Evolutionary conservation across 116 monocot genomes (phyloP).

Genomic region (Zostera marina): DNA sequence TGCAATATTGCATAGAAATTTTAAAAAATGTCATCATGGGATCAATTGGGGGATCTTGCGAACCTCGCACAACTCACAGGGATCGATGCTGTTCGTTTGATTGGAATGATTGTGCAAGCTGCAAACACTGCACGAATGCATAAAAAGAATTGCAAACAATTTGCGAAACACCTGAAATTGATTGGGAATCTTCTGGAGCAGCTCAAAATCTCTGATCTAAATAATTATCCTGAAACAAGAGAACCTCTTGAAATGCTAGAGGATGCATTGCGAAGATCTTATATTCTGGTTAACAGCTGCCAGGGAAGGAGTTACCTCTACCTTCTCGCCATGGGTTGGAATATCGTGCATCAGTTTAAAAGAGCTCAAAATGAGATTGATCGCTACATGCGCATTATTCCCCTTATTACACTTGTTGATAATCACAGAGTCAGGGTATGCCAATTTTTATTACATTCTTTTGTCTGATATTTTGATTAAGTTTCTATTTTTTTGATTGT

Average conservation of each 20-base stretch:
- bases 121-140: slow-evolving; percentile 80
- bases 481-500: not conserved
- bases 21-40: slow-evolving; percentile 39
- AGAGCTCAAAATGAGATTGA: slow-evolving; percentile 68
- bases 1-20: not conserved
- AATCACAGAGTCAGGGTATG: slow-evolving; percentile 49
- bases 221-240: slow-evolving; percentile 83
- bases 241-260: slow-evolving; percentile 94
- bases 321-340: slow-evolving; percentile 71
- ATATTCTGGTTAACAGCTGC: slow-evolving; percentile 59
- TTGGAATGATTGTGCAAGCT: slow-evolving; percentile 59
- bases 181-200: slow-evolving; percentile 91
- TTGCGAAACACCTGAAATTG: slow-evolving; percentile 78
- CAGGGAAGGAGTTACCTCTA: slow-evolving; percentile 58
- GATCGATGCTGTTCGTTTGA: slow-evolving; percentile 54
- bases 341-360: slow-evolving; percentile 58
- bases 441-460: not conserved
- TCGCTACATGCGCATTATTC: slow-evolving; percentile 55
- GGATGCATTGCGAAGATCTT: slow-evolving; percentile 64
- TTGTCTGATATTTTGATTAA: not conserved
- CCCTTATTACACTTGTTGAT: slow-evolving; percentile 70
- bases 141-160: slow-evolving; percentile 73
- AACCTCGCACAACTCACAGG: slow-evolving; percentile 72
- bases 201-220: slow-evolving; percentile 94
- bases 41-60: slow-evolving; percentile 53